Evolutionary conservation across 1,139 yeast genomes (phyloP).

Genomic region (Yamadazyma diospyri): DNA sequence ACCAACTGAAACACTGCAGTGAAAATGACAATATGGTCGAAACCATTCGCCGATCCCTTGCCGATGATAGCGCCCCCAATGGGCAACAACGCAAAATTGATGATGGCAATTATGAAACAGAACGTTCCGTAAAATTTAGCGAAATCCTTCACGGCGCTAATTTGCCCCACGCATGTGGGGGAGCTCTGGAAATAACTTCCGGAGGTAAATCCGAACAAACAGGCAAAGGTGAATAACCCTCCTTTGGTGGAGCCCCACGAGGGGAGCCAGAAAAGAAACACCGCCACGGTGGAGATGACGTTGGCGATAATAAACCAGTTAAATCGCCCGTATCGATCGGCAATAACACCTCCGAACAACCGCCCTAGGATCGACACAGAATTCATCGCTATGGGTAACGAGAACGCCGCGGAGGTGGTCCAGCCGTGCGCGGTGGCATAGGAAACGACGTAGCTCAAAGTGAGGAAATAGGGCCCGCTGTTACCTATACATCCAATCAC

Average conservation of each 20-base stretch:
- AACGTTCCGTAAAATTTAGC: constrained; percentile 26
- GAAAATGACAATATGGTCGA: constrained; percentile 24
- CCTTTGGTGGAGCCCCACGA: constrained; percentile 22
- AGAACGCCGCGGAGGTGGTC: constrained; percentile 19
- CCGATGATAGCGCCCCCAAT: constrained; percentile 29
- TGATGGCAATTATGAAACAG: constrained; percentile 22
- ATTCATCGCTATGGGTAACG: constrained; percentile 27
- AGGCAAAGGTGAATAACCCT: constrained; percentile 28
- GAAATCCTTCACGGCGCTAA: constrained; percentile 24
- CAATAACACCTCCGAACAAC: constrained; percentile 25
- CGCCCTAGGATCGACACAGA: constrained; percentile 29
- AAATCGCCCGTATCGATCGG: constrained; percentile 30
- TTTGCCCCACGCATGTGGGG: constrained; percentile 30
- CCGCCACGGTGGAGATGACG: constrained; percentile 18
- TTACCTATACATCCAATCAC: constrained; percentile 22
- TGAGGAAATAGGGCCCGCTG: constrained; percentile 18
- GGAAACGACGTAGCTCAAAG: constrained; percentile 25
- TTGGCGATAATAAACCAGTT: constrained; percentile 24
- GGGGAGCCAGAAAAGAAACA: constrained; percentile 26
- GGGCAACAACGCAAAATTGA: constrained; percentile 23
- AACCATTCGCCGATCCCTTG: constrained; percentile 14
- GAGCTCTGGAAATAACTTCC: constrained; percentile 26
- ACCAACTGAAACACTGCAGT: constrained; percentile 20
- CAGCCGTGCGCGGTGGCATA: constrained; percentile 28
- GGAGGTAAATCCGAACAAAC: constrained; percentile 26